These are phyloP conservation scores for Acidomyces sp. DNA, from an alignment of 495 filamentous ascomycete species.

Conservation along the genomic window DNA sequence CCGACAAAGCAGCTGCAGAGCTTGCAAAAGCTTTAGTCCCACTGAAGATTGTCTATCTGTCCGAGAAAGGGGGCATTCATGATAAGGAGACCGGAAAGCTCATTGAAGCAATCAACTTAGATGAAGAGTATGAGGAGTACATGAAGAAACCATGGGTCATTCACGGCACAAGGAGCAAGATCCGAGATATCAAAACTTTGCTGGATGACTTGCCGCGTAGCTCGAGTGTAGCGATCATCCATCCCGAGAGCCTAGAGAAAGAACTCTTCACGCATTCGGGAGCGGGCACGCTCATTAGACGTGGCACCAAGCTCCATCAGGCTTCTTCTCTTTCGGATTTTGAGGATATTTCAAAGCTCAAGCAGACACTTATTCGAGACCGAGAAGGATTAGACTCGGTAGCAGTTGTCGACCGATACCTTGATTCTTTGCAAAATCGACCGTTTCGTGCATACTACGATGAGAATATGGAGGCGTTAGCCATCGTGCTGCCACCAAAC, in stretches of 20 bases:
- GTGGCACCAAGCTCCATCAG: conserved; percentile 79
- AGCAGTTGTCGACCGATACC: conserved; percentile 73
- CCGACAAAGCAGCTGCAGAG: conserved; percentile 91
- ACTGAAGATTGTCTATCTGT: conserved; percentile 94
- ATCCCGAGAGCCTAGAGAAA: conserved; percentile 86
- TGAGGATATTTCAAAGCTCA: conserved; percentile 59
- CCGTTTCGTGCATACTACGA: conserved; percentile 92
- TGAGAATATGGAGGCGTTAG: conserved; percentile 89
- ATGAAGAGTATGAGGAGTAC: conserved; percentile 90
- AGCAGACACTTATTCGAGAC: conserved; percentile 72
- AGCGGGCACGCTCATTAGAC: conserved; percentile 85
- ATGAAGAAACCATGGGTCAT: conserved; percentile 95
- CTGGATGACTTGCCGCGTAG: conserved; percentile 74
- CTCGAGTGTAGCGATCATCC: conserved; percentile 94
- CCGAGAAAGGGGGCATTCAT: conserved; percentile 93
- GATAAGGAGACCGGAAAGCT: conserved; percentile 88
- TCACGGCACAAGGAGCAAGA: conserved; percentile 92
- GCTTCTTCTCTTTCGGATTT: conserved; percentile 65
- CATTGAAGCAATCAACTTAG: conserved; percentile 94
- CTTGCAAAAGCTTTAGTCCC: conserved; percentile 80
- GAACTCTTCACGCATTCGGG: conserved; percentile 94
- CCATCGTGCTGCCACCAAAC: conserved; percentile 70
- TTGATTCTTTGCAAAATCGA: conserved; percentile 59
- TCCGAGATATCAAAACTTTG: conserved; percentile 95
- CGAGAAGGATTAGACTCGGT: conserved; percentile 73